A percentile compares a stretch with the other conserved stretches of the same genome.
phyloP scores from a whole-genome alignment of 441 rosid genomes.

The Eruca vesicaria region DNA sequence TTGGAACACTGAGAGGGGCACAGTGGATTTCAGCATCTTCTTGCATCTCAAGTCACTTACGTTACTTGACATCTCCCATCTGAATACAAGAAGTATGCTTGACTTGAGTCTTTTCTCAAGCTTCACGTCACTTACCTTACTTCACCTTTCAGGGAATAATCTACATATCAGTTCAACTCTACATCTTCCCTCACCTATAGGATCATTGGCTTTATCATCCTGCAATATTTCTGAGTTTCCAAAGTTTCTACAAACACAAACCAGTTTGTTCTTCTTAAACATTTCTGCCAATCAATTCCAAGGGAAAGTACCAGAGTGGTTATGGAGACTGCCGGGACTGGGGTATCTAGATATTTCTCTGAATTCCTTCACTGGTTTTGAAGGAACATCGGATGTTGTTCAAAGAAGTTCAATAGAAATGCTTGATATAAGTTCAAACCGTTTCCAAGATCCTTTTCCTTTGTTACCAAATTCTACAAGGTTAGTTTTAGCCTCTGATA shows the following conservation, averaged over 20 bases:
- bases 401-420: not conserved
- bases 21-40: not conserved
- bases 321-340: not conserved
- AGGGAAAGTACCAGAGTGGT: not conserved
- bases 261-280: not conserved
- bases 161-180: not conserved
- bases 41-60: not conserved
- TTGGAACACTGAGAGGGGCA: not conserved
- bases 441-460: not conserved
- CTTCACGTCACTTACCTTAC: not conserved
- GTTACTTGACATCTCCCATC: not conserved
- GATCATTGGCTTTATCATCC: not conserved
- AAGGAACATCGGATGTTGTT: not conserved
- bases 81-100: not conserved
- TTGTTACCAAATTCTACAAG: not conserved
- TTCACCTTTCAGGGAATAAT: constrained; percentile 6
- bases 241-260: constrained; percentile 7
- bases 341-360: not conserved
- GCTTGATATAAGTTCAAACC: not conserved
- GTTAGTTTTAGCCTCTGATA: not conserved
- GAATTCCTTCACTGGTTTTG: not conserved
- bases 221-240: constrained; percentile 16
- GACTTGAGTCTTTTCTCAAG: not conserved
- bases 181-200: not conserved
- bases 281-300: not conserved